phyloP scores from a whole-genome alignment of 768 basidiomycete genomes.

The Pleurotus salmoneostramineus region DNA sequence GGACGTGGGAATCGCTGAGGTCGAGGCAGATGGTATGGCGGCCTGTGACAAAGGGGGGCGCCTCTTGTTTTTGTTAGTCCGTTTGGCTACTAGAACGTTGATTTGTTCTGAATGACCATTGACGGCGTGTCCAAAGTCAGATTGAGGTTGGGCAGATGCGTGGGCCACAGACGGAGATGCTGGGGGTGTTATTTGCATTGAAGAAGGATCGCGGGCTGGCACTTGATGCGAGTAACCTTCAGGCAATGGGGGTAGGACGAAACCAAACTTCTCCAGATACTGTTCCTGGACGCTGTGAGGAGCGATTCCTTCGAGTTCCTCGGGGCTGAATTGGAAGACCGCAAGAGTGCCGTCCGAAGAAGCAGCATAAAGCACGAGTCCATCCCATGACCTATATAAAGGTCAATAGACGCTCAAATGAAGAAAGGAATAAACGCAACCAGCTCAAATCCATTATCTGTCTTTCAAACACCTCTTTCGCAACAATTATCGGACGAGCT shows the following conservation, averaged over 20 bases:
- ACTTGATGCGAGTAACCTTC: constrained; percentile 63
- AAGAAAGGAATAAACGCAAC: constrained; percentile 38
- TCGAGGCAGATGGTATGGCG: constrained; percentile 20
- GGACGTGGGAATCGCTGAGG: constrained; percentile 2
- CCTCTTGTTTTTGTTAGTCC: constrained; percentile 59
- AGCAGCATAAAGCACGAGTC: constrained; percentile 87
- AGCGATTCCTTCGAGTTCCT: constrained; percentile 80
- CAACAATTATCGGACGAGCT: constrained; percentile 86
- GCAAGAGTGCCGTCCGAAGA: constrained; percentile 95
- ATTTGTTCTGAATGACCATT: constrained; percentile 53
- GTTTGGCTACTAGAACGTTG: constrained; percentile 73
- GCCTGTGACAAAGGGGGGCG: constrained; percentile 31
- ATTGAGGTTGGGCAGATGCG: constrained; percentile 26
- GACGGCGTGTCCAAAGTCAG: constrained; percentile 37
- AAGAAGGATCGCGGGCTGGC: constrained; percentile 13
- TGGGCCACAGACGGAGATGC: constrained; percentile 34
- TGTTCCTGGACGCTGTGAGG: constrained; percentile 69
- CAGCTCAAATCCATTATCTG: constrained; percentile 96
- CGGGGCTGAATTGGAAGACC: constrained; percentile 77
- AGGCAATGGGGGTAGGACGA: constrained; percentile 61
- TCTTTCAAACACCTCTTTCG: constrained; percentile 90
- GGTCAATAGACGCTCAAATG: constrained; percentile 5
- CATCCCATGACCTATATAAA: constrained; percentile 79
- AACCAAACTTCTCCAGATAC: constrained; percentile 81
- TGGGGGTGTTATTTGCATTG: constrained; percentile 39